Evolutionary conservation across 768 basidiomycete genomes (phyloP).

Genomic region (Macrolepiota dolichaula): DNA sequence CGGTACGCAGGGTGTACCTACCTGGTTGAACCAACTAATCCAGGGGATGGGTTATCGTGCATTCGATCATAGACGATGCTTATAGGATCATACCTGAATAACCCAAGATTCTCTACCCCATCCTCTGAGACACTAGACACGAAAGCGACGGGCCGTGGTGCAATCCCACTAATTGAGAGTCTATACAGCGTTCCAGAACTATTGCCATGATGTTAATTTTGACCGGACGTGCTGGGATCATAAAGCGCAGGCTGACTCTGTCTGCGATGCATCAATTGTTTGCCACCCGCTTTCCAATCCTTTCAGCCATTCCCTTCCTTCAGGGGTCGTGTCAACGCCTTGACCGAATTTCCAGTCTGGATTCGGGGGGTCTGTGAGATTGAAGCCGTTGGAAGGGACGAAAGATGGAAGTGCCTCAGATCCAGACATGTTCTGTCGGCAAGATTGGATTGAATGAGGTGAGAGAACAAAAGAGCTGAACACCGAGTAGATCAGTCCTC

Average conservation of each 20-base stretch:
- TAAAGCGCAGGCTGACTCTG: constrained; percentile 17
- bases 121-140: constrained; percentile 56
- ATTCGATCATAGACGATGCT: not conserved
- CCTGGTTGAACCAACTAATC: constrained; percentile 44
- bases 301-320: constrained; percentile 40
- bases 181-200: constrained; percentile 33
- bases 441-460: not conserved
- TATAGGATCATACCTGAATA: constrained; percentile 37
- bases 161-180: constrained; percentile 49
- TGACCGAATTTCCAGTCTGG: constrained; percentile 37
- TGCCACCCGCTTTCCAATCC: constrained; percentile 40
- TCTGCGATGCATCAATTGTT: constrained; percentile 29
- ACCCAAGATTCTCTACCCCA: constrained; percentile 58
- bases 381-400: constrained; percentile 21
- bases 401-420: constrained; percentile 17
- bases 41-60: not conserved
- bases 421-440: not conserved
- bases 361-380: constrained; percentile 31
- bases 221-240: not conserved
- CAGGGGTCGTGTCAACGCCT: constrained; percentile 26
- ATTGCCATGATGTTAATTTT: not conserved
- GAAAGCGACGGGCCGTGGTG: constrained; percentile 69
- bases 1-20: constrained; percentile 15
- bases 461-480: not conserved
- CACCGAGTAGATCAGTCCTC: not conserved